Conservation (phyloP, 352 stramenopile genomes). For the Globisporangium rhizosaccharum region DNA sequence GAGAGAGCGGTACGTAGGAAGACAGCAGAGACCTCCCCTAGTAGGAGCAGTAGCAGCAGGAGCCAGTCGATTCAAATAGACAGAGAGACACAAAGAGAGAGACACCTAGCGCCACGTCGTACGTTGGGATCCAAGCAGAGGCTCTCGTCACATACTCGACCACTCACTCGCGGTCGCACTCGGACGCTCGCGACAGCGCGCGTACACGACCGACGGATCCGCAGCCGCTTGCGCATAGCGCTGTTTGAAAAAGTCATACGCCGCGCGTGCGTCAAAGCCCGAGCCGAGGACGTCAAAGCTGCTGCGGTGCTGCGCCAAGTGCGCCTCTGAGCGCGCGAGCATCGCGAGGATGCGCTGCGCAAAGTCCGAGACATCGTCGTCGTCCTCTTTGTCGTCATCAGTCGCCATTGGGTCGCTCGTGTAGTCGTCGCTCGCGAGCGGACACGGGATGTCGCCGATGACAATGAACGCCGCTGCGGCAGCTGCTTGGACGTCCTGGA, state of each 20-base stretch:
- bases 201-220: constrained; percentile 17
- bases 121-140: no score
- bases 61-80: background rate
- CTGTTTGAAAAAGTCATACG: constrained; percentile 65
- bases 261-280: constrained; percentile 45
- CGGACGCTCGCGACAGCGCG: constrained; percentile 12
- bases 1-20: background rate
- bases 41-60: no score
- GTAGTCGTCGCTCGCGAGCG: constrained; percentile 20
- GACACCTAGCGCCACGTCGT: background rate
- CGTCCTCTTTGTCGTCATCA: background rate
- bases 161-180: background rate
- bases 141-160: no score
- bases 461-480: constrained; percentile 32
- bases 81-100: background rate
- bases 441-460: constrained; percentile 52
- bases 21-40: background rate
- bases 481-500: constrained; percentile 35
- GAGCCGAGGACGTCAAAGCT: constrained; percentile 45
- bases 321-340: constrained; percentile 43
- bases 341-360: constrained; percentile 48
- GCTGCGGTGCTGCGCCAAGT: constrained; percentile 23
- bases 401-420: background rate
- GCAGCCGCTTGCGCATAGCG: constrained; percentile 13
- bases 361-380: constrained; percentile 31